Evolutionary conservation across 495 filamentous ascomycete genomes (phyloP).

Genomic region (Penicillium alfredii): DNA sequence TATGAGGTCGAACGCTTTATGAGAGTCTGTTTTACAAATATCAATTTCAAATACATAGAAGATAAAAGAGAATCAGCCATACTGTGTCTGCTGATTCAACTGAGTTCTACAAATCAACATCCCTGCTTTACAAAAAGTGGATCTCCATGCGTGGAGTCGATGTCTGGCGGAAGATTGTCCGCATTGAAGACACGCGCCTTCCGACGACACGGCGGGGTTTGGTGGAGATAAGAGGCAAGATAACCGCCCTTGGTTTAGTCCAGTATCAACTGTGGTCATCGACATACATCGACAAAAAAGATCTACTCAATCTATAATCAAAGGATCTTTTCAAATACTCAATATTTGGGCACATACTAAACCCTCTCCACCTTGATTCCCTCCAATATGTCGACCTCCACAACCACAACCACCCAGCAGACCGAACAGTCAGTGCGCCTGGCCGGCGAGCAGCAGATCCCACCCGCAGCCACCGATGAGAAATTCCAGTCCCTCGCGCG

Average conservation of each 20-base stretch:
- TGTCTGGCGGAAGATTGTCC: slow-evolving; percentile 11
- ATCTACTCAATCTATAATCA: not conserved
- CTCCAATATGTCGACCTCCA: slow-evolving; percentile 20
- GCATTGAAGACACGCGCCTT: slow-evolving; percentile 6
- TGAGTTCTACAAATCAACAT: too few relatives aligned
- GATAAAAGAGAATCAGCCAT: too few relatives aligned
- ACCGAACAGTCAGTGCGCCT: slow-evolving; percentile 13
- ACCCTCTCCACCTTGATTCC: not conserved
- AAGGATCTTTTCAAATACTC: not conserved
- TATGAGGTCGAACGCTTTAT: too few relatives aligned
- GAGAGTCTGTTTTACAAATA: too few relatives aligned
- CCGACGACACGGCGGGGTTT: slow-evolving; percentile 15
- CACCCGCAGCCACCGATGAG: slow-evolving; percentile 20
- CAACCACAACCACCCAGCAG: slow-evolving; percentile 13
- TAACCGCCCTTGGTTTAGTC: too few relatives aligned
- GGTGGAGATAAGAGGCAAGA: slow-evolving; percentile 15
- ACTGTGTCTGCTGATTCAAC: too few relatives aligned
- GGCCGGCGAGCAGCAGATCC: slow-evolving; percentile 18
- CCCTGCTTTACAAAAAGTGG: slow-evolving; percentile 4
- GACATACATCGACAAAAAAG: too few relatives aligned
- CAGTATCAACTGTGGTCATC: too few relatives aligned
- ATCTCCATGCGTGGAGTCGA: slow-evolving; percentile 7
- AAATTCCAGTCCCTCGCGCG: slow-evolving; percentile 38
- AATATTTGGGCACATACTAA: not conserved
- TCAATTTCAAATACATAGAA: too few relatives aligned